Base-by-base conservation (phyloP, 2,329 filamentous ascomycete genomes). In the Didymellaceae sp. region DNA sequence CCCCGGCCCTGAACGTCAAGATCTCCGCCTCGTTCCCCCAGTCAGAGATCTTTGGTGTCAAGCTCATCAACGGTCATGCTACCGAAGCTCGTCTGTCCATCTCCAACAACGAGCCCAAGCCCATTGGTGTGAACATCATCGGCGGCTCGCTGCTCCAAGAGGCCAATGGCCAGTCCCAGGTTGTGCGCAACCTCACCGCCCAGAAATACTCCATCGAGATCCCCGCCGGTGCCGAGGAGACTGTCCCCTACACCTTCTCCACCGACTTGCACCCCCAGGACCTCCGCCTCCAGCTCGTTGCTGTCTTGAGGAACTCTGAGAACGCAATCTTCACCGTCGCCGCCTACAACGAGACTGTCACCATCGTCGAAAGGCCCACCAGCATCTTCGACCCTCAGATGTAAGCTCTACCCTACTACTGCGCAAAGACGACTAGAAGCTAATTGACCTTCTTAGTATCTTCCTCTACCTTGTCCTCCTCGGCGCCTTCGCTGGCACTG, bases 381-480 rank as follows among this genome's bases (percentile, higher is more conserved):
- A 95, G 88, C 82, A 85, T 97, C 75, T 88, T 97, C 58, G 93
- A 97, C 72, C 93, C 92, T 55, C 92, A 97, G 77, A 92, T 97
- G 93, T 97, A 81, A 76, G 87, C 76, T 48, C 24, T 39, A 46
- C 32, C 42, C 37, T 21, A 6, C 9, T 25, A 34, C 30, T 21
- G 5, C 13, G 21, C 10, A 3, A 17, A 6, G 3, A 8, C 26
- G 18, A 14, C n/a, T 41, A 40, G 34, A 41, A 22, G 44, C 60
- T 65, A 55, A 67, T 45, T 11, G 31, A 33, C 34, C 10, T 34
- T 16, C 34, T 38, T 20, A 97, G 94, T 72, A 91, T 97, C 78
- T 99, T 99, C 86, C 86, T 99, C 57, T 97, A 97, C 81, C 82
- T 96, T 72, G 87, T 97, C 80, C 88, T 99, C 65, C 80, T 87